These are phyloP conservation scores for Myxozyma neglecta DNA, from an alignment of 805 yeast species.

Conservation along the genomic window DNA sequence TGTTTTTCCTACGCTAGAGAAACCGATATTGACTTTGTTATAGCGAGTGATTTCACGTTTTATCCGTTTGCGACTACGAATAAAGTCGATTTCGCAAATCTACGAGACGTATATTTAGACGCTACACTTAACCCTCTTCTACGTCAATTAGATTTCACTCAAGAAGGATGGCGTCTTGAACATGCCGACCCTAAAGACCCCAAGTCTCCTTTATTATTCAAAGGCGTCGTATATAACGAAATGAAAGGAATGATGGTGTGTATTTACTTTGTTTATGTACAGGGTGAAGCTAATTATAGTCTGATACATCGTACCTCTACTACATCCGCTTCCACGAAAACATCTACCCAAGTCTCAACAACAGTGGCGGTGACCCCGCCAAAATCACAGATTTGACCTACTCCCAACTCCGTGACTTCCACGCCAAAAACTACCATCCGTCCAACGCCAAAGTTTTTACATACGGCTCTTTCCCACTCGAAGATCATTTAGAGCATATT, in stretches of 20 bases:
- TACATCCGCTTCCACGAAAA: constrained; percentile 82
- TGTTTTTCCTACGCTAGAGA: no score
- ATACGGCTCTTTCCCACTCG: constrained; percentile 75
- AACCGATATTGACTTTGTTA: not conserved
- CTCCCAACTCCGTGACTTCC: constrained; percentile 77
- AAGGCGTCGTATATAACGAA: constrained; percentile 96
- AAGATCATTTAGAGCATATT: constrained; percentile 58
- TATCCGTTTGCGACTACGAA: constrained; percentile 97
- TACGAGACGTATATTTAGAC: constrained; percentile 84
- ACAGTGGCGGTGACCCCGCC: constrained; percentile 93
- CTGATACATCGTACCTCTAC: constrained; percentile 80
- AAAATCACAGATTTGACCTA: constrained; percentile 72
- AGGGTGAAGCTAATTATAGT: constrained; percentile 34
- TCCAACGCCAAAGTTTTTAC: constrained; percentile 84
- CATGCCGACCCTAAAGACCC: constrained; percentile 55
- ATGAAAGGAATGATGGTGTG: constrained; percentile 87
- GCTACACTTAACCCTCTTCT: constrained; percentile 82
- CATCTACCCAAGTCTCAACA: constrained; percentile 79
- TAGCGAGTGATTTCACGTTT: constrained; percentile 89
- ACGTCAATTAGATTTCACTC: constrained; percentile 76
- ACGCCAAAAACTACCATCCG: constrained; percentile 77
- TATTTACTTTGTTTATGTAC: not conserved
- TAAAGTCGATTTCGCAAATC: constrained; percentile 70
- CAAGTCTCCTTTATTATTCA: constrained; percentile 64
- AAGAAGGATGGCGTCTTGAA: constrained; percentile 98